Conservation (phyloP, 352 stramenopile genomes). For the Globisporangium perplexum region DNA sequence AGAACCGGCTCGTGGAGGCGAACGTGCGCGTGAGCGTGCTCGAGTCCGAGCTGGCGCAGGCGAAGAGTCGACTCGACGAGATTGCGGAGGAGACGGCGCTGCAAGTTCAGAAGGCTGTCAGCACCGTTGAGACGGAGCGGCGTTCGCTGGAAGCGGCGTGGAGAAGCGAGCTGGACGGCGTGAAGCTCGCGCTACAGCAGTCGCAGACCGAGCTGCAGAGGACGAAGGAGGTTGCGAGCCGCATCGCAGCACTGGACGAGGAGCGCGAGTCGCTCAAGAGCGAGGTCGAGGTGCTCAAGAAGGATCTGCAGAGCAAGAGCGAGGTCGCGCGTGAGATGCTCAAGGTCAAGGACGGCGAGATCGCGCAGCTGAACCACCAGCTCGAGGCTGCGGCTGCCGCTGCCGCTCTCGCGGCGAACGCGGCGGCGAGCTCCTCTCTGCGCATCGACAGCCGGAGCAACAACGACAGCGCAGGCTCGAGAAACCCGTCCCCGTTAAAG, state of each 20-base stretch:
- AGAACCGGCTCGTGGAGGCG: constrained; percentile 34
- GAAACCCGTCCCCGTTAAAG: constrained; percentile 19
- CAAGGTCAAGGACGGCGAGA: constrained; percentile 45
- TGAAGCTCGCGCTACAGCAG: constrained; percentile 29
- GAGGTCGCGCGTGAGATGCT: constrained; percentile 36
- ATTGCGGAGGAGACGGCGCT: constrained; percentile 14
- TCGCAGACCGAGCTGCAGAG: constrained; percentile 20
- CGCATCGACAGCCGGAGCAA: constrained; percentile 14
- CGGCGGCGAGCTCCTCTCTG: neutral
- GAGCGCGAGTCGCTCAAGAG: constrained; percentile 26
- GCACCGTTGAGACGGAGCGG: constrained; percentile 27
- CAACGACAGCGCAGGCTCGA: constrained; percentile 8
- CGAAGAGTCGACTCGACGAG: constrained; percentile 20
- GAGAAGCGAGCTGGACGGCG: constrained; percentile 21
- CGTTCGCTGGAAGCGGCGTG: constrained; percentile 15
- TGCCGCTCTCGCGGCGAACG: constrained; percentile 13
- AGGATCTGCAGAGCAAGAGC: constrained; percentile 29
- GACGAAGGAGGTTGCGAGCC: constrained; percentile 6
- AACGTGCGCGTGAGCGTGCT: constrained; percentile 31
- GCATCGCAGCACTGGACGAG: neutral
- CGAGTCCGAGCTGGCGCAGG: constrained; percentile 28
- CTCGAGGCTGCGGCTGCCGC: constrained; percentile 33
- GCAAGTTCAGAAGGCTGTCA: constrained; percentile 15
- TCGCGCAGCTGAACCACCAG: constrained; percentile 38
- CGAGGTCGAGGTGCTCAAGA: constrained; percentile 27